Percentiles rank a stretch among this genome's conserved stretches.
phyloP scores from a whole-genome alignment of 495 filamentous ascomycete species.

The Talaromyces proteolyticus region DNA sequence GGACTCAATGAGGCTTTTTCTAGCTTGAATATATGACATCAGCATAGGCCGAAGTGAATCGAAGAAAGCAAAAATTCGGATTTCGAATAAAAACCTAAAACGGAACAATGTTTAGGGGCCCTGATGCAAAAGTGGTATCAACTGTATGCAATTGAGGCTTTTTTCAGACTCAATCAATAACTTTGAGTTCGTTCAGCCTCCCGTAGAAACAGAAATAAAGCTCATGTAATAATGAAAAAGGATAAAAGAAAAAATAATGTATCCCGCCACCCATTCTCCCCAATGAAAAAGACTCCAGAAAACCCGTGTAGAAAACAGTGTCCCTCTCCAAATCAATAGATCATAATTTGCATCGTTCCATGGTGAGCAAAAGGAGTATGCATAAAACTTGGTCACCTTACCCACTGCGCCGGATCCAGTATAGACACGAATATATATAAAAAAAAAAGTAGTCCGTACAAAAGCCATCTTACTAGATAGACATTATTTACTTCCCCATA shows the following conservation, averaged over 20 bases:
- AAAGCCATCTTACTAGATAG: not conserved
- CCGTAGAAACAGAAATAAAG: not conserved
- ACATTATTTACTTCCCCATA: conserved; percentile 26
- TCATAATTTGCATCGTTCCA: not conserved
- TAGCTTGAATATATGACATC: no score
- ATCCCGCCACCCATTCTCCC: not conserved
- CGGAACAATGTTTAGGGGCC: not conserved
- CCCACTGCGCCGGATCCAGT: not conserved
- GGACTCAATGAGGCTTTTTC: no score
- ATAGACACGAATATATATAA: no score
- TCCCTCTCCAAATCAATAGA: not conserved
- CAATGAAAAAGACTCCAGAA: not conserved
- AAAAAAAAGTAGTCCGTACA: not conserved
- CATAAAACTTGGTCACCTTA: not conserved
- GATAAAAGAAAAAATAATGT: not conserved
- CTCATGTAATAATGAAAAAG: not conserved
- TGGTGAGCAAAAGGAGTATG: not conserved
- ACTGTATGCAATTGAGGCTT: not conserved
- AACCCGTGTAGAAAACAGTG: not conserved
- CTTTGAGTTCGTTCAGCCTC: not conserved
- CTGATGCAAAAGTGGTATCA: not conserved
- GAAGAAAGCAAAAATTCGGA: not conserved
- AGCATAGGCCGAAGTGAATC: not conserved
- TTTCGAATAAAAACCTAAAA: not conserved
- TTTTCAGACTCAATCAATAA: no score